A percentile compares a stretch with the other conserved stretches of the same genome.
phyloP scores from a whole-genome alignment of 225 moss, liverwort and hornwort species.

The Neckera pumila region DNA sequence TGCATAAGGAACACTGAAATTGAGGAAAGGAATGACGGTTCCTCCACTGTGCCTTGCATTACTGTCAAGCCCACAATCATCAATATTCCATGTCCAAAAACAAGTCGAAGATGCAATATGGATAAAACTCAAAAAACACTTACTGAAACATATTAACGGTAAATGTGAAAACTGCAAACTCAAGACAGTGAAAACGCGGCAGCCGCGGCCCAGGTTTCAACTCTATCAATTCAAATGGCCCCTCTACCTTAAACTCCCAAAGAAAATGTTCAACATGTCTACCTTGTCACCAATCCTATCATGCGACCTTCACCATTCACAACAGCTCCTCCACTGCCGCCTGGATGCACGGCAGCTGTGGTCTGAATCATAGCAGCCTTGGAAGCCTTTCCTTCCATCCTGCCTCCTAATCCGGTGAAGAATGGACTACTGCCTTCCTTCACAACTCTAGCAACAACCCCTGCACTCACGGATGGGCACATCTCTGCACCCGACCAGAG shows the following conservation, averaged over 20 bases:
- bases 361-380: conserved; percentile 94
- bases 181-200: neutral
- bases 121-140: neutral
- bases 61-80: conserved; percentile 26
- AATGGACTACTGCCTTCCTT: conserved; percentile 54
- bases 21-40: conserved; percentile 88
- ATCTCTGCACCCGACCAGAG: conserved; percentile 51
- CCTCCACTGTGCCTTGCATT: conserved; percentile 97
- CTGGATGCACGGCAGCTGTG: conserved; percentile 95
- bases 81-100: neutral
- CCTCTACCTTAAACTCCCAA: neutral
- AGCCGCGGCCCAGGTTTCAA: neutral
- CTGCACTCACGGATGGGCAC: conserved; percentile 85
- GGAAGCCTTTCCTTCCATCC: conserved; percentile 19
- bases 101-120: neutral
- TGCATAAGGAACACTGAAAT: conserved; percentile 92
- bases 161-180: neutral
- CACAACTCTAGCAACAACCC: conserved; percentile 93
- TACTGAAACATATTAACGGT: neutral
- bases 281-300: conserved; percentile 98
- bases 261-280: neutral
- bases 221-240: neutral
- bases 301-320: conserved; percentile 85
- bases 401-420: conserved; percentile 16
- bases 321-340: conserved; percentile 97